Percentiles rank a stretch among this genome's conserved stretches.
Evolutionary conservation across 2,329 filamentous ascomycete genomes (phyloP).

Genomic region (Microdochium nivale): DNA sequence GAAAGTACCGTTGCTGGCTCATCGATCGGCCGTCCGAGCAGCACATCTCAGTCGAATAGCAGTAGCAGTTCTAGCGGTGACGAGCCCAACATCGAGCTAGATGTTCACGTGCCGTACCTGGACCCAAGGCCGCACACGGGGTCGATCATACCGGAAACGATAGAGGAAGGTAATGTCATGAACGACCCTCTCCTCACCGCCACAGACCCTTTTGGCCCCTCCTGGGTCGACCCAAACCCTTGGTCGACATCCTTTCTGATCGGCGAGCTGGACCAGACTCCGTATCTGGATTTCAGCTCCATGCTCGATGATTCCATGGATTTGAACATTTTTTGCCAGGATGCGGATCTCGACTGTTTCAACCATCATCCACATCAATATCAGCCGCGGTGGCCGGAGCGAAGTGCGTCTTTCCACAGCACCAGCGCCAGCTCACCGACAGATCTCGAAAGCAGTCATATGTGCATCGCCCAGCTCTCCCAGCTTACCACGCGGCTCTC

Average conservation of each 20-base stretch:
- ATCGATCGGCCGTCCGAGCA: background rate
- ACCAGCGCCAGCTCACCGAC: background rate
- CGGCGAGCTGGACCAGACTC: background rate
- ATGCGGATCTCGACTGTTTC: background rate
- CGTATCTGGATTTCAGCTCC: background rate
- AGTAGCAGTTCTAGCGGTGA: background rate
- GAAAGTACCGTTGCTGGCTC: no score
- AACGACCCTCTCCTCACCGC: background rate
- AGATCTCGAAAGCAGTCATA: background rate
- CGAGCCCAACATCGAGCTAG: background rate
- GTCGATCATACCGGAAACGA: no score
- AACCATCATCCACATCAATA: background rate
- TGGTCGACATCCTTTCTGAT: background rate
- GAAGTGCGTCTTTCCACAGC: background rate
- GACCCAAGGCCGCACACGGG: background rate
- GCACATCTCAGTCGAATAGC: background rate
- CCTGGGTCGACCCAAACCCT: background rate
- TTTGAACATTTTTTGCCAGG: background rate
- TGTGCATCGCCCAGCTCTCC: background rate
- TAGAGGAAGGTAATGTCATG: background rate
- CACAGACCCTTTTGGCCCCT: background rate
- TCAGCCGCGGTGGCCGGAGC: background rate
- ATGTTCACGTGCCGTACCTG: background rate
- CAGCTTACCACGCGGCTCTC: no score
- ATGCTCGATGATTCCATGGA: background rate